A percentile compares a stretch with the other conserved stretches of the same genome.
These are phyloP conservation scores for Jaltomata sinuosa DNA, from an alignment of 257 asterid species.

Conservation along the genomic window DNA sequence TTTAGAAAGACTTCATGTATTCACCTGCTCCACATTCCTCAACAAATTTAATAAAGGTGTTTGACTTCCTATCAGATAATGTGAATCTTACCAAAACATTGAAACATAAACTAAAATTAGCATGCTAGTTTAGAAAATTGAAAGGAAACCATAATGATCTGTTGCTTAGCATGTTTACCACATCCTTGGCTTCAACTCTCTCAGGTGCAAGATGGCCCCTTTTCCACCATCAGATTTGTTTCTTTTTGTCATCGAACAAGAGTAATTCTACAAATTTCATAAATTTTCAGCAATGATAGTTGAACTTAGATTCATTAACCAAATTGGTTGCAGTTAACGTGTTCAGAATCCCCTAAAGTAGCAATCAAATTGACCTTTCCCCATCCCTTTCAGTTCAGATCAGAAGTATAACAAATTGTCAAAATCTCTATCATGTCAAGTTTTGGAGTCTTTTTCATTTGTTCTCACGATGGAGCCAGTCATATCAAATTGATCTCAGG, in stretches of 20 bases:
- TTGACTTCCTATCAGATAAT: constrained; percentile 36
- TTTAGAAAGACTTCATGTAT: constrained; percentile 49
- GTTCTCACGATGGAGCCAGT: too few species aligned
- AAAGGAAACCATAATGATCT: background rate
- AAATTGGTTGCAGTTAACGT: background rate
- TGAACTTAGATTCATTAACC: background rate
- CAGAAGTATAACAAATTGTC: background rate
- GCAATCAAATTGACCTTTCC: background rate
- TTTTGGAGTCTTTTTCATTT: too few species aligned
- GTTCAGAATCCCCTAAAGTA: background rate
- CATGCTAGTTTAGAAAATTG: background rate
- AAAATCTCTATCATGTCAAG: background rate
- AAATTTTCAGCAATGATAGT: background rate
- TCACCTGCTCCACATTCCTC: constrained; percentile 60
- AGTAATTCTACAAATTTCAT: constrained; percentile 35
- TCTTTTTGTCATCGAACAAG: constrained; percentile 43
- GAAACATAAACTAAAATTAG: background rate
- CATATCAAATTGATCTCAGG: too few species aligned
- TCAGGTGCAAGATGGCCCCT: constrained; percentile 6
- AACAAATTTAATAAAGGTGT: constrained; percentile 66
- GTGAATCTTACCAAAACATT: constrained; percentile 36
- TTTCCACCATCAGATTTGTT: constrained; percentile 38
- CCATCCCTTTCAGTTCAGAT: background rate
- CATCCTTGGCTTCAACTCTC: constrained; percentile 35
- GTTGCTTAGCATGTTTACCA: constrained; percentile 35